phyloP scores from a whole-genome alignment of 2,329 filamentous ascomycete species.

The Graphilbum ipis-grandicollis region DNA sequence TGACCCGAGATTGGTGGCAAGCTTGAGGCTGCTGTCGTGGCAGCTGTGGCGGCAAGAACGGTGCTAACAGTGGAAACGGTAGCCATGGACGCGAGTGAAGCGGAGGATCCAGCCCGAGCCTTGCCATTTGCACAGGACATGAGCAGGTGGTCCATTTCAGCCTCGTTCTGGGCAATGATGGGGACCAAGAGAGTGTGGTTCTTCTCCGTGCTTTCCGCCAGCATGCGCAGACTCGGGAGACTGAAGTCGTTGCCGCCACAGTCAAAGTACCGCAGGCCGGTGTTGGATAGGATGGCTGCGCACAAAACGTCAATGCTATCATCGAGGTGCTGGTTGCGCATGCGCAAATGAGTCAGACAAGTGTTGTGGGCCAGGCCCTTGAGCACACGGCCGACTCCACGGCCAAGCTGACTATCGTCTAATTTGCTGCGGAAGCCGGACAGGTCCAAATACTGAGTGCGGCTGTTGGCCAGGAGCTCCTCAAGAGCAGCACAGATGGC shows the following conservation, averaged over 20 bases:
- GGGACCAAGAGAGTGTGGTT: constrained; percentile 27
- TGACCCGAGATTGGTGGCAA: constrained; percentile 6
- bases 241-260: constrained; percentile 38
- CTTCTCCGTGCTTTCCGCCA: constrained; percentile 24
- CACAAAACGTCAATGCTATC: constrained; percentile 34
- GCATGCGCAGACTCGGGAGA: constrained; percentile 29
- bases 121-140: constrained; percentile 9
- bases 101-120: not conserved
- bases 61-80: not conserved
- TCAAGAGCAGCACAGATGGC: constrained; percentile 30
- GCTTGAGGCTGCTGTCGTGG: constrained; percentile 7
- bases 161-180: constrained; percentile 15
- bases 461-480: constrained; percentile 32
- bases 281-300: constrained; percentile 30
- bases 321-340: constrained; percentile 38
- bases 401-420: constrained; percentile 37
- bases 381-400: constrained; percentile 32
- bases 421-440: constrained; percentile 40
- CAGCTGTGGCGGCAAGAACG: constrained; percentile 4
- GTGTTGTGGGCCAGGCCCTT: constrained; percentile 13
- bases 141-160: constrained; percentile 12
- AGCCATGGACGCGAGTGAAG: not conserved
- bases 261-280: constrained; percentile 32
- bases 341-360: constrained; percentile 26
- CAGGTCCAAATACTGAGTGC: constrained; percentile 34